Conservation (phyloP, 1,139 yeast species). For the Lodderomyces elongisporus region DNA sequence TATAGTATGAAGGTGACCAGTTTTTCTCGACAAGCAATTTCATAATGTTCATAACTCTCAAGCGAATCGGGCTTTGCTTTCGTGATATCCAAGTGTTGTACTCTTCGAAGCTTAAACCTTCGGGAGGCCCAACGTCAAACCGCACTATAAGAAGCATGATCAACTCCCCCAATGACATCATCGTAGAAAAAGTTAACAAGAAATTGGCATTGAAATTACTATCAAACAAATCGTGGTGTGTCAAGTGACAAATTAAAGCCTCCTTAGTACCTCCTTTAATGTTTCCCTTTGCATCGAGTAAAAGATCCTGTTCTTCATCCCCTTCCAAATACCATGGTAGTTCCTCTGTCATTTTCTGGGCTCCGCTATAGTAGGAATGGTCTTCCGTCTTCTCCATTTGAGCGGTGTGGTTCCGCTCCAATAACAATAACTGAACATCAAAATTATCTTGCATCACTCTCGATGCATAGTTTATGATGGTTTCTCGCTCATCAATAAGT, state of each 20-base stretch:
- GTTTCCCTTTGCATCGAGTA: slow-evolving; percentile 67
- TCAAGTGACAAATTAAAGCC: slow-evolving; percentile 77
- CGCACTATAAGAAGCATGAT: slow-evolving; percentile 58
- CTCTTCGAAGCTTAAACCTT: slow-evolving; percentile 79
- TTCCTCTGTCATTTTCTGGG: slow-evolving; percentile 33
- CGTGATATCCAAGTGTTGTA: slow-evolving; percentile 74
- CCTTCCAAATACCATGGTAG: slow-evolving; percentile 80
- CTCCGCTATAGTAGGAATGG: slow-evolving; percentile 34
- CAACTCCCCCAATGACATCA: slow-evolving; percentile 65
- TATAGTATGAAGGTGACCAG: slow-evolving; percentile 68
- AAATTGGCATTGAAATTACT: slow-evolving; percentile 66
- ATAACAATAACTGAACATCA: slow-evolving; percentile 54
- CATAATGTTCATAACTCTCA: slow-evolving; percentile 67
- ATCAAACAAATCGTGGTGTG: slow-evolving; percentile 71
- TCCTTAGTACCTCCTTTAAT: slow-evolving; percentile 83
- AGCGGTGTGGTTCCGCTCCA: slow-evolving; percentile 58
- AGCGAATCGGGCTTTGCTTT: slow-evolving; percentile 63
- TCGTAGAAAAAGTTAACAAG: slow-evolving; percentile 71
- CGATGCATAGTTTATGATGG: slow-evolving; percentile 65
- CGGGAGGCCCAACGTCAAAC: slow-evolving; percentile 78
- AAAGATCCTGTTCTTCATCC: slow-evolving; percentile 68
- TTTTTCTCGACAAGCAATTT: slow-evolving; percentile 66
- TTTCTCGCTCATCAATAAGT: slow-evolving; percentile 65
- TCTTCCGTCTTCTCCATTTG: slow-evolving; percentile 32
- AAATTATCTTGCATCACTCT: slow-evolving; percentile 73